phyloP scores from a whole-genome alignment of 371 early-diverging fungal genomes.

The Dichotomocladium elegans region DNA sequence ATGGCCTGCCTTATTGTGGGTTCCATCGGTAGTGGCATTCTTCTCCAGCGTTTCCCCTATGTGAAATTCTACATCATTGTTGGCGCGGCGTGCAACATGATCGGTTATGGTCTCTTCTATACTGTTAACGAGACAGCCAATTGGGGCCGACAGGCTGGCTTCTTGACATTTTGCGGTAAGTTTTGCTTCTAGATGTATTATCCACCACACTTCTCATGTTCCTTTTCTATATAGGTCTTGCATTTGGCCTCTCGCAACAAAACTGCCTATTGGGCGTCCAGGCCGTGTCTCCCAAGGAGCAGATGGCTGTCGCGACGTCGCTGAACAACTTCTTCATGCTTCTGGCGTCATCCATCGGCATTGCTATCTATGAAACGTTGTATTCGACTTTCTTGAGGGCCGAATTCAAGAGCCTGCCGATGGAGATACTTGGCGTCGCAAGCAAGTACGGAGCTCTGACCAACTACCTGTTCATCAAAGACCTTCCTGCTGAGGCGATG shows the following conservation, averaged over 20 bases:
- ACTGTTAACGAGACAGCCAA: conserved; percentile 26
- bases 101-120: conserved; percentile 40
- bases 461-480: conserved; percentile 30
- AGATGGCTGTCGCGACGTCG: conserved; percentile 67
- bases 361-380: conserved; percentile 37
- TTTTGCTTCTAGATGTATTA: neutral
- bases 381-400: conserved; percentile 16
- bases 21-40: conserved; percentile 30
- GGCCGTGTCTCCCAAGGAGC: conserved; percentile 39
- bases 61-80: conserved; percentile 24
- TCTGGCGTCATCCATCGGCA: conserved; percentile 34
- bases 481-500: conserved; percentile 33
- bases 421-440: conserved; percentile 17
- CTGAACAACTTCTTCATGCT: conserved; percentile 36
- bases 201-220: neutral
- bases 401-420: conserved; percentile 15
- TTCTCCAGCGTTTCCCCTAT: conserved; percentile 20
- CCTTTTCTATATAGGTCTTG: conserved; percentile 17
- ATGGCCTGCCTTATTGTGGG: conserved; percentile 38
- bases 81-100: conserved; percentile 27
- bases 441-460: conserved; percentile 24
- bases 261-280: conserved; percentile 59
- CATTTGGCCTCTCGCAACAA: conserved; percentile 65
- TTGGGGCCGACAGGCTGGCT: conserved; percentile 43
- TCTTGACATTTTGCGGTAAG: conserved; percentile 29